phyloP scores from a whole-genome alignment of 306 rosid genomes.

The Sicyos baderoa region DNA sequence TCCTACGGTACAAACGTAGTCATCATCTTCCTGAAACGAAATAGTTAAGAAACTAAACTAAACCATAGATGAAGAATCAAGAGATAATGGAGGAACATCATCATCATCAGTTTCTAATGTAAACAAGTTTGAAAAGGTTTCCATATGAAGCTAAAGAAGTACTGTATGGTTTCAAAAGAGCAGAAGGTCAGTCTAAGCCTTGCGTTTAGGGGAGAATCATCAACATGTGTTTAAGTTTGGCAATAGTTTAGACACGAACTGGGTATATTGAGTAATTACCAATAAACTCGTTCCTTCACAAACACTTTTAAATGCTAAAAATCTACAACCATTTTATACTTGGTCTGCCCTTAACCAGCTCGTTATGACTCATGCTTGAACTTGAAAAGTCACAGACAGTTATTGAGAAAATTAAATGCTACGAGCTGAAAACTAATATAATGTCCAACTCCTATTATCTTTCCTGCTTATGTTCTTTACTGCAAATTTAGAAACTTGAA shows the following conservation, averaged over 20 bases:
- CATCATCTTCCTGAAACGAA: neutral
- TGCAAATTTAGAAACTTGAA: neutral
- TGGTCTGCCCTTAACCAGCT: neutral
- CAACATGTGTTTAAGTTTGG: neutral
- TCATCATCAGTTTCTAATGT: neutral
- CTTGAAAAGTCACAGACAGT: neutral
- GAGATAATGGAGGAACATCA: neutral
- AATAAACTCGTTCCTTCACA: conserved; percentile 13
- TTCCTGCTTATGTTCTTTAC: neutral
- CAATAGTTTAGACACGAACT: neutral
- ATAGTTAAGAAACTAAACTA: neutral
- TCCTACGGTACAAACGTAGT: neutral
- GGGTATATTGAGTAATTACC: neutral
- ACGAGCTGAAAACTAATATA: neutral
- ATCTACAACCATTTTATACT: neutral
- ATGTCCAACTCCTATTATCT: neutral
- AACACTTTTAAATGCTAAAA: neutral
- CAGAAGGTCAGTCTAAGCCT: conserved; percentile 5
- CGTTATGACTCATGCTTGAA: neutral
- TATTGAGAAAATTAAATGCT: neutral
- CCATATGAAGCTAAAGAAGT: conserved; percentile 10
- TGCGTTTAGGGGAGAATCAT: neutral
- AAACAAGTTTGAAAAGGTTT: neutral
- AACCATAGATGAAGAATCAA: conserved; percentile 7
- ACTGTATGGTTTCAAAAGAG: conserved; percentile 1